These are phyloP conservation scores for Lactuca saligna DNA, from an alignment of 129 eudicot species.

Conservation along the genomic window DNA sequence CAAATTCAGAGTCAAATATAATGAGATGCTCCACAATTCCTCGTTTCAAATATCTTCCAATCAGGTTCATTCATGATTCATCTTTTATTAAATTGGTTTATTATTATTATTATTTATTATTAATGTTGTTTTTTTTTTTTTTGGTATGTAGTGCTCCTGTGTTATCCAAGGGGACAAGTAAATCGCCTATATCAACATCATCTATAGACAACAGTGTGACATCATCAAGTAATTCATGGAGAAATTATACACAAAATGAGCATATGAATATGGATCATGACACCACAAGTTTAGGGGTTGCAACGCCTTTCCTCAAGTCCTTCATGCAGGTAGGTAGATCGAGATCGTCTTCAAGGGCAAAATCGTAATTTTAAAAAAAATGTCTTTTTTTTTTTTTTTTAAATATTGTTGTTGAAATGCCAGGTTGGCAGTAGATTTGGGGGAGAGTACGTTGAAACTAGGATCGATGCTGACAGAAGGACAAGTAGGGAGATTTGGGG, in stretches of 20 bases:
- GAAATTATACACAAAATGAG: constrained; percentile 64
- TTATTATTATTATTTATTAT: too few relatives aligned
- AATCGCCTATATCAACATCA: constrained; percentile 61
- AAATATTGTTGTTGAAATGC: constrained; percentile 7
- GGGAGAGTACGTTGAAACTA: constrained; percentile 88
- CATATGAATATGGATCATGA: constrained; percentile 56
- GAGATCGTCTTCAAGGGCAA: not conserved
- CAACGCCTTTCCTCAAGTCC: constrained; percentile 85
- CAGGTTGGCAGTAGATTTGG: constrained; percentile 99
- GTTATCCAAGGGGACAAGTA: constrained; percentile 69
- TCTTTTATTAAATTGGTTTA: not conserved
- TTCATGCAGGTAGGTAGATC: constrained; percentile 77
- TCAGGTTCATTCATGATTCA: constrained; percentile 52
- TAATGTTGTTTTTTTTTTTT: not conserved
- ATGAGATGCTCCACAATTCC: constrained; percentile 95
- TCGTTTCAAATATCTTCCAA: constrained; percentile 95
- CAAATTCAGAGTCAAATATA: constrained; percentile 84
- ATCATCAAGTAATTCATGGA: constrained; percentile 76
- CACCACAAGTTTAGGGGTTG: constrained; percentile 77
- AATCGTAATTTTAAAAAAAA: not conserved
- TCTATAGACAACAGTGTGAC: constrained; percentile 56
- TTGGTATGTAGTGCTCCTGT: constrained; percentile 75
- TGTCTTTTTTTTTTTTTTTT: not conserved
- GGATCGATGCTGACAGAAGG: constrained; percentile 95
- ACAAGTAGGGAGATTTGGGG: constrained; percentile 94